phyloP scores from a whole-genome alignment of 1,284 basidiomycete species.

The Trametes polyzona region DNA sequence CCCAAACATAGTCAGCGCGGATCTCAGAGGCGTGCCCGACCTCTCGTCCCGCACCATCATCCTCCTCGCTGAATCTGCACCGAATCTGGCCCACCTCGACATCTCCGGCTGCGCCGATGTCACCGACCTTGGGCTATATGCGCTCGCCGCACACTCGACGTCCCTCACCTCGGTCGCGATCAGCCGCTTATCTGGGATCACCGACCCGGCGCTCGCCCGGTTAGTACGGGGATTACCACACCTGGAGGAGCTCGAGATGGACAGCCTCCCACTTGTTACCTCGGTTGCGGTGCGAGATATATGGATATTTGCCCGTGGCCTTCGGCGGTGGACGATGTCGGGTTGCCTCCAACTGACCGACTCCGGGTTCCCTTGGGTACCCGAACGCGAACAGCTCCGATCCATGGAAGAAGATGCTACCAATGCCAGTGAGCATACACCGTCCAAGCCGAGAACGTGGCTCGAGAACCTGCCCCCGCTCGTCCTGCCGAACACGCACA shows the following conservation, averaged over 20 bases:
- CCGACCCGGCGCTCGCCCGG: constrained; percentile 74
- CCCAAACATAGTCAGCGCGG: constrained; percentile 74
- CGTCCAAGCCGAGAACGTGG: constrained; percentile 50
- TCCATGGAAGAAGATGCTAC: background rate
- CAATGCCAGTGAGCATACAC: constrained; percentile 30
- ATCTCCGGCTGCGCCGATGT: constrained; percentile 77
- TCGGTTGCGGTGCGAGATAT: constrained; percentile 76
- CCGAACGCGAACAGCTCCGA: constrained; percentile 11
- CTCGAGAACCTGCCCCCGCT: constrained; percentile 62
- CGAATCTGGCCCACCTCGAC: constrained; percentile 77
- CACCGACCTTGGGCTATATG: constrained; percentile 75
- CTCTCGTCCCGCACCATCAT: constrained; percentile 73
- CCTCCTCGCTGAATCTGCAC: constrained; percentile 65
- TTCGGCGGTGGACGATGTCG: constrained; percentile 78
- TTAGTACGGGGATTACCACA: constrained; percentile 78
- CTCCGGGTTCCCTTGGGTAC: constrained; percentile 69
- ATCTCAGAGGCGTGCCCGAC: constrained; percentile 69
- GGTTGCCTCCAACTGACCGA: constrained; percentile 76
- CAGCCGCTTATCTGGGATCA: constrained; percentile 69
- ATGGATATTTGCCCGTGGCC: constrained; percentile 78
- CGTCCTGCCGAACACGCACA: constrained; percentile 51
- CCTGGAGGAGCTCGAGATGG: constrained; percentile 84
- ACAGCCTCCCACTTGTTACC: constrained; percentile 73
- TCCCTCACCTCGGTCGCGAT: constrained; percentile 78
- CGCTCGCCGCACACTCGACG: constrained; percentile 69